Evolutionary conservation across 208 protist genomes (phyloP).

Genomic region (Trypanosoma brucei): DNA sequence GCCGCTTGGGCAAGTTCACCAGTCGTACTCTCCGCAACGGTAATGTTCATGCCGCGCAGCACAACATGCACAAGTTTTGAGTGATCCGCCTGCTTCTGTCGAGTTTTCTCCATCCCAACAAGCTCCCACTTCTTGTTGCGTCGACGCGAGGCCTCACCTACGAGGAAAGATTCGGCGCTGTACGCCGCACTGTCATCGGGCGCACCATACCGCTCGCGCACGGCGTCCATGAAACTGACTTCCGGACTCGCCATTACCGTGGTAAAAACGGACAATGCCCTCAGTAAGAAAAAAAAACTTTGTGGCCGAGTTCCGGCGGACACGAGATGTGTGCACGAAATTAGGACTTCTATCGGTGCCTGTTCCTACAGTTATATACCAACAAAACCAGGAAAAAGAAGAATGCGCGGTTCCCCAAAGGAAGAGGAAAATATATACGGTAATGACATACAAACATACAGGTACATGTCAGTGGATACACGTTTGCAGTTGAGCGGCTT

Average conservation of each 20-base stretch:
- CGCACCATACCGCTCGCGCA: constrained; percentile 73
- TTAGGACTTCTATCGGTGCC: too few relatives aligned
- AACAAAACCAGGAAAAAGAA: too few relatives aligned
- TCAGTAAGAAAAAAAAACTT: too few relatives aligned
- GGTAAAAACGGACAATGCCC: too few relatives aligned
- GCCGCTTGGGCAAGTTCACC: constrained; percentile 39
- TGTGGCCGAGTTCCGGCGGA: too few relatives aligned
- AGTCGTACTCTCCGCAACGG: constrained; percentile 29
- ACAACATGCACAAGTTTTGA: constrained; percentile 58
- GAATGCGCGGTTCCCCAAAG: too few relatives aligned
- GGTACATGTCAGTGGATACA: too few relatives aligned
- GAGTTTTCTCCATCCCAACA: constrained; percentile 74
- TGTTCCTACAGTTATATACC: too few relatives aligned
- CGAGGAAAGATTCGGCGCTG: constrained; percentile 39
- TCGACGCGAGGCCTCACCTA: constrained; percentile 26
- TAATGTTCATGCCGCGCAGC: constrained; percentile 54
- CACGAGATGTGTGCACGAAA: too few relatives aligned
- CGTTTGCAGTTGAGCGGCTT: too few relatives aligned
- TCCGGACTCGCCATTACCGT: constrained; percentile 1
- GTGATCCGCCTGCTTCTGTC: constrained; percentile 53
- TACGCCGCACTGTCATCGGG: constrained; percentile 44
- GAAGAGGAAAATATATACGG: too few relatives aligned
- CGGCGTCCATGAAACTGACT: constrained; percentile 74
- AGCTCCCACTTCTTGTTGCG: constrained; percentile 78
- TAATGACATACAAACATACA: too few relatives aligned